Percentiles rank a stretch among this genome's conserved stretches.
phyloP scores from a whole-genome alignment of 306 rosid genomes.

The Vigna trinervia region DNA sequence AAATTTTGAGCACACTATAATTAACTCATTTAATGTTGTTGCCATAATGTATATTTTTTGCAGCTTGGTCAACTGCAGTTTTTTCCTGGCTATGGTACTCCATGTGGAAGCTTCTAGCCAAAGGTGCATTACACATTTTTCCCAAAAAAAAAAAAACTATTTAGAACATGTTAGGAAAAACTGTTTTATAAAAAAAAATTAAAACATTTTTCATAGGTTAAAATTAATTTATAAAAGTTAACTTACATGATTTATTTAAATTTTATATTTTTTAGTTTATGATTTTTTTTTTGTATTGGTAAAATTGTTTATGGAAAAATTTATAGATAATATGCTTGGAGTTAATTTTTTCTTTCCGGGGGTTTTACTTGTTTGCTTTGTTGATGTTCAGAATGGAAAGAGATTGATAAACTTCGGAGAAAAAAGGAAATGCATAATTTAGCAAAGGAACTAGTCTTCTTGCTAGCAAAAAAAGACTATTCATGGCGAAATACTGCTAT shows the following conservation, averaged over 20 bases:
- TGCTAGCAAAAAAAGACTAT: conserved; percentile 43
- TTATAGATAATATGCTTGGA: neutral
- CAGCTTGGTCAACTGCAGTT: conserved; percentile 30
- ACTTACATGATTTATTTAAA: no score
- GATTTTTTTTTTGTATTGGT: no score
- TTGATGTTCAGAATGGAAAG: conserved; percentile 46
- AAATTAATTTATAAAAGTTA: no score
- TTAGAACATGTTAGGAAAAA: no score
- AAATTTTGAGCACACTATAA: no score
- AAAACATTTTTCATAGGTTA: no score
- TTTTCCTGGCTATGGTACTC: conserved; percentile 45
- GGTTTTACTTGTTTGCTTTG: neutral
- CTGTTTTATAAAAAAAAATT: no score
- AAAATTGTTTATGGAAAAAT: no score
- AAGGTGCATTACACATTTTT: conserved; percentile 44
- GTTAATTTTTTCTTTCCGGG: neutral
- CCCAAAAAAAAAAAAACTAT: neutral
- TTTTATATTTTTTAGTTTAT: no score
- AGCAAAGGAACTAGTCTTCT: conserved; percentile 37
- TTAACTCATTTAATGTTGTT: neutral
- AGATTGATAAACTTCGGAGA: conserved; percentile 47
- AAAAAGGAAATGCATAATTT: conserved; percentile 46
- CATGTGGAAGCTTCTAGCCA: conserved; percentile 47
- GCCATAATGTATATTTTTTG: neutral
- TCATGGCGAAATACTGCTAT: conserved; percentile 38